These are phyloP conservation scores for Candida tammaniensis DNA, from an alignment of 805 yeast species.

Conservation along the genomic window DNA sequence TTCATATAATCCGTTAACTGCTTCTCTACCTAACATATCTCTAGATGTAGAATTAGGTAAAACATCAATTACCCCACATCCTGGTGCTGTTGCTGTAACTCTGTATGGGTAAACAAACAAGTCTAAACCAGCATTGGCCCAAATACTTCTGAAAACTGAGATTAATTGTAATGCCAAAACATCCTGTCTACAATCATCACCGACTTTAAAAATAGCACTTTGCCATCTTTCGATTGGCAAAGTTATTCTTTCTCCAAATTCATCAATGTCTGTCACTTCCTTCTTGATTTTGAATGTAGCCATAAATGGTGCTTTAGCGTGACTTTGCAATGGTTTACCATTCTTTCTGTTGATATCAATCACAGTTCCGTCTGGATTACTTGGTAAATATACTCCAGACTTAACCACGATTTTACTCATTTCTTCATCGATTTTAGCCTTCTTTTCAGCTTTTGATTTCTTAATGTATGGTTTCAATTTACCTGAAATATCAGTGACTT, in stretches of 20 bases:
- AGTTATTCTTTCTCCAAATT: constrained; percentile 27
- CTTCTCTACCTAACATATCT: constrained; percentile 98
- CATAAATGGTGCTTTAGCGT: constrained; percentile 98
- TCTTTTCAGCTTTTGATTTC: constrained; percentile 93
- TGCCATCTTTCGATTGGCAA: constrained; percentile 70
- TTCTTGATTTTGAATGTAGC: constrained; percentile 87
- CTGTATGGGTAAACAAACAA: constrained; percentile 89
- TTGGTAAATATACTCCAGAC: constrained; percentile 84
- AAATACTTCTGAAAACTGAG: constrained; percentile 86
- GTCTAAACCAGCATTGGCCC: constrained; percentile 86
- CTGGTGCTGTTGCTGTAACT: constrained; percentile 98
- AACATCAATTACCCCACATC: constrained; percentile 98
- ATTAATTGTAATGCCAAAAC: constrained; percentile 89
- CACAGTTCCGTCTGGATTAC: constrained; percentile 94
- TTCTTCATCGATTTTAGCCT: constrained; percentile 92
- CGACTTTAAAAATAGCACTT: constrained; percentile 97
- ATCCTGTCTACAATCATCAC: constrained; percentile 98
- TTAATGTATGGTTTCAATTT: constrained; percentile 92
- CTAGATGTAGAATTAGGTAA: constrained; percentile 92
- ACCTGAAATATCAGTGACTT: constrained; percentile 91
- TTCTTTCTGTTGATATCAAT: constrained; percentile 87
- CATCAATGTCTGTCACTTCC: constrained; percentile 46
- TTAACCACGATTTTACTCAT: constrained; percentile 52
- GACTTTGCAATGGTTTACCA: constrained; percentile 94
- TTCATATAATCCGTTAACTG: constrained; percentile 94